These are phyloP conservation scores for Elaphomyces granulatus DNA, from an alignment of 495 filamentous ascomycete species.

Conservation along the genomic window DNA sequence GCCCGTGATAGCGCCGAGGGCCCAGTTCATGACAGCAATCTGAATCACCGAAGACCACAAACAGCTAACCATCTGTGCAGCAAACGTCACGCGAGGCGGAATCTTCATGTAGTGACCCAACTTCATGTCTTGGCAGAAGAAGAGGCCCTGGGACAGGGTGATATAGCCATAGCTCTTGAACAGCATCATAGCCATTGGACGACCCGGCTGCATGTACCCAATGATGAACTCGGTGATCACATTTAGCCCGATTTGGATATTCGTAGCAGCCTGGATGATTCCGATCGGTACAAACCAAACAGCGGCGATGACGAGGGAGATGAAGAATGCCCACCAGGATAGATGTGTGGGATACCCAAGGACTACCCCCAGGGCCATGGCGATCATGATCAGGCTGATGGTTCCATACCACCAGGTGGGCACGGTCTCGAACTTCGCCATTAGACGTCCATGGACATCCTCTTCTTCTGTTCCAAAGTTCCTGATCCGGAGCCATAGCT, in stretches of 20 bases:
- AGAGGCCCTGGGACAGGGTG: slow-evolving; percentile 40
- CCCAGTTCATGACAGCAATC: slow-evolving; percentile 46
- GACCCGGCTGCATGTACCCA: slow-evolving; percentile 48
- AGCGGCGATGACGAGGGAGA: slow-evolving; percentile 33
- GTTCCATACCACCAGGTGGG: slow-evolving; percentile 50
- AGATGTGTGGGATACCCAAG: slow-evolving; percentile 38
- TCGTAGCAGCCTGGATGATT: slow-evolving; percentile 39
- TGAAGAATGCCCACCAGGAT: slow-evolving; percentile 39
- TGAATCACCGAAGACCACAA: slow-evolving; percentile 46
- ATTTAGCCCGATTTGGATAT: slow-evolving; percentile 40
- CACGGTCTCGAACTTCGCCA: slow-evolving; percentile 42
- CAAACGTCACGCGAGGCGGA: slow-evolving; percentile 44
- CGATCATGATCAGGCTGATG: slow-evolving; percentile 35
- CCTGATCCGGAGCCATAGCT: slow-evolving; percentile 37
- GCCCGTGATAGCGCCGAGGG: slow-evolving; percentile 37
- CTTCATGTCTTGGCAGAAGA: slow-evolving; percentile 38
- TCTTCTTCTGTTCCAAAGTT: slow-evolving; percentile 39
- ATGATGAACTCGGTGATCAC: slow-evolving; percentile 49
- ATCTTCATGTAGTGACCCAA: slow-evolving; percentile 55
- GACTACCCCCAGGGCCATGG: slow-evolving; percentile 36
- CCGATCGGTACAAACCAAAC: slow-evolving; percentile 41
- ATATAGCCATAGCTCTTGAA: slow-evolving; percentile 51
- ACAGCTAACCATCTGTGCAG: slow-evolving; percentile 39
- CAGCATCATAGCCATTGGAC: slow-evolving; percentile 49
- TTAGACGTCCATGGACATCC: slow-evolving; percentile 51